Conservation (phyloP, 176 grass and related monocot species). For the Triticum timopheevii region DNA sequence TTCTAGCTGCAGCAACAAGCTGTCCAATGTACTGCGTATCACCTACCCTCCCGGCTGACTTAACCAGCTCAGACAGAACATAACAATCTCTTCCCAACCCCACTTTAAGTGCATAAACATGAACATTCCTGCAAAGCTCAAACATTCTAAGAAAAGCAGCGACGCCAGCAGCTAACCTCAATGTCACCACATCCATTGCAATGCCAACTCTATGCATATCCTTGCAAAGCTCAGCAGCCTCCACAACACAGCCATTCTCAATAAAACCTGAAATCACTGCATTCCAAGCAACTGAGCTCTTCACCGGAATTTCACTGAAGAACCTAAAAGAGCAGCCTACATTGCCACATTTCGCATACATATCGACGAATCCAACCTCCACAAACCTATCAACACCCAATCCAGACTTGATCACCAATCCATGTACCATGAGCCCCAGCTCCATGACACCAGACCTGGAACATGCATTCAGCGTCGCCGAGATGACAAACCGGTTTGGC, state of each 20-base stretch:
- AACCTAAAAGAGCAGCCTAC: conserved; percentile 50
- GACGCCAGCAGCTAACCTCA: conserved; percentile 59
- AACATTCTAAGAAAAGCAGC: conserved; percentile 56
- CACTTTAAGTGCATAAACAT: conserved; percentile 81
- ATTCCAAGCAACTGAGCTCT: conserved; percentile 81
- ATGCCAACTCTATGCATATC: conserved; percentile 78
- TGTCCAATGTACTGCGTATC: conserved; percentile 64
- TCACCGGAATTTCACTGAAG: conserved; percentile 80
- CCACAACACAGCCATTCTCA: conserved; percentile 45
- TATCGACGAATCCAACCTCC: conserved; percentile 72
- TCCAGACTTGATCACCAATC: conserved; percentile 58
- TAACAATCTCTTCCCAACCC: conserved; percentile 65
- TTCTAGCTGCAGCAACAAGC: conserved; percentile 64
- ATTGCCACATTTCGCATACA: conserved; percentile 86
- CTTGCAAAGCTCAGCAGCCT: conserved; percentile 52
- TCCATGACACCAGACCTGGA: conserved; percentile 54
- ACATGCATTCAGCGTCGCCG: conserved; percentile 62
- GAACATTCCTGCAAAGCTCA: conserved; percentile 63
- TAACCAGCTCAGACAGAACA: conserved; percentile 76
- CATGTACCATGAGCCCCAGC: conserved; percentile 73
- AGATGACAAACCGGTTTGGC: conserved; percentile 74
- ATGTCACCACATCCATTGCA: conserved; percentile 68
- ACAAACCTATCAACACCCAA: conserved; percentile 69
- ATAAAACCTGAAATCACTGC: conserved; percentile 77
- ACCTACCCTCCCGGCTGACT: conserved; percentile 55